Evolutionary conservation across 129 eudicot species (phyloP).

Genomic region (Artemisia tridentata): DNA sequence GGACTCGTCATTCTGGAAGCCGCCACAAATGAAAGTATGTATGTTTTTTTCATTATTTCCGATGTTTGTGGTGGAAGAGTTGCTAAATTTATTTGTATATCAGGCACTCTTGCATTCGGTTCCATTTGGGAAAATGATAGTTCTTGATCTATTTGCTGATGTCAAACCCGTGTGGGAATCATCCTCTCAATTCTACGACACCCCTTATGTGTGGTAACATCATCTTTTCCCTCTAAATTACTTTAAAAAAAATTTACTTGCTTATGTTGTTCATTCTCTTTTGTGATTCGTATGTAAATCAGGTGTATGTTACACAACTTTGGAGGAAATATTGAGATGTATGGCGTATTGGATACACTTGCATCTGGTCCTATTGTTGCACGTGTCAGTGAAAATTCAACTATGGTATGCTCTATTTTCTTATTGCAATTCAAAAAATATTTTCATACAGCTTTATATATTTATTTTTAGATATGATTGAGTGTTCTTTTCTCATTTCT

Average conservation of each 20-base stretch:
- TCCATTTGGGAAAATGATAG: constrained; percentile 97
- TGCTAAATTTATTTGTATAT: constrained; percentile 12
- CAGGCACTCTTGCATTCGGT: constrained; percentile 98
- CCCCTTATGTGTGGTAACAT: constrained; percentile 86
- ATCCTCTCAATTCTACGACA: constrained; percentile 93
- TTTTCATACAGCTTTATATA: not conserved
- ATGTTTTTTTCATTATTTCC: constrained; percentile 14
- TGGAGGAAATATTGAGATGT: constrained; percentile 98
- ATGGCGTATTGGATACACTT: constrained; percentile 82
- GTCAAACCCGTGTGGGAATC: constrained; percentile 92
- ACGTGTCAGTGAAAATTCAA: constrained; percentile 78
- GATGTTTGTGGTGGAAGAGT: not conserved
- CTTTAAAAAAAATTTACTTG: not conserved
- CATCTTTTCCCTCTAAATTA: constrained; percentile 1
- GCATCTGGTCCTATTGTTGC: constrained; percentile 91
- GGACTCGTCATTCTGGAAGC: constrained; percentile 89
- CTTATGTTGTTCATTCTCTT: not conserved
- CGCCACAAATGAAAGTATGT: constrained; percentile 94
- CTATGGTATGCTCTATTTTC: constrained; percentile 58
- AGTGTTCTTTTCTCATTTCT: not conserved
- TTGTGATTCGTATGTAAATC: constrained; percentile 19
- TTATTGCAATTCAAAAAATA: not conserved
- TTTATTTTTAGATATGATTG: not conserved
- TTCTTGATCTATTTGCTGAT: constrained; percentile 98
- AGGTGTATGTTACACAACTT: constrained; percentile 99